Percentiles rank a stretch among this genome's conserved stretches.
Evolutionary conservation across 2,329 filamentous ascomycete species (phyloP).

Genomic region (Ophiostoma sp.): DNA sequence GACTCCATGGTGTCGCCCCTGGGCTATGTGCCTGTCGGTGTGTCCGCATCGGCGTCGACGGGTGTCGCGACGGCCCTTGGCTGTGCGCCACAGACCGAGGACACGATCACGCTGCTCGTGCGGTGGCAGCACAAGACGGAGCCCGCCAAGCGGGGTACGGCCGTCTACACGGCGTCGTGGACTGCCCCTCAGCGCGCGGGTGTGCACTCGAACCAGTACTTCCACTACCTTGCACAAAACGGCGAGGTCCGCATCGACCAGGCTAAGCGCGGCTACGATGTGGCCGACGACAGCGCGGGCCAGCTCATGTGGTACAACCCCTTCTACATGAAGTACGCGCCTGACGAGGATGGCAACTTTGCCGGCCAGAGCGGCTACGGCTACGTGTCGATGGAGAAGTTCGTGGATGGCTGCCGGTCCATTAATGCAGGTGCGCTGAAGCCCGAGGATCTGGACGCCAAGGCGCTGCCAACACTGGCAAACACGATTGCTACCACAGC

Average conservation of each 20-base stretch:
- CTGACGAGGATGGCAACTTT: slow-evolving; percentile 93
- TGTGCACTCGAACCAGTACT: slow-evolving; percentile 96
- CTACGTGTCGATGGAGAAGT: slow-evolving; percentile 93
- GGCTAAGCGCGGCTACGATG: slow-evolving; percentile 84
- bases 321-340: slow-evolving; percentile 92
- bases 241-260: slow-evolving; percentile 89
- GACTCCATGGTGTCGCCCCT: slow-evolving; percentile 77
- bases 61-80: slow-evolving; percentile 75
- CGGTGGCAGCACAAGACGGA: slow-evolving; percentile 70
- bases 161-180: slow-evolving; percentile 91
- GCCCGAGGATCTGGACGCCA: slow-evolving; percentile 70
- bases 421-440: slow-evolving; percentile 69
- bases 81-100: slow-evolving; percentile 76
- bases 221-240: slow-evolving; percentile 81
- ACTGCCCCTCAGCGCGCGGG: slow-evolving; percentile 87
- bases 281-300: slow-evolving; percentile 71
- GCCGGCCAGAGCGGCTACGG: slow-evolving; percentile 86
- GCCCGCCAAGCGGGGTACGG: slow-evolving; percentile 68
- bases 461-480: slow-evolving; percentile 74
- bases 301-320: slow-evolving; percentile 85
- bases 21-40: slow-evolving; percentile 70
- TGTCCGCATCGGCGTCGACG: slow-evolving; percentile 70
- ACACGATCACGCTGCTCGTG: slow-evolving; percentile 86
- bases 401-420: slow-evolving; percentile 77
- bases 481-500: slow-evolving; percentile 91